Conservation (phyloP, 2,329 filamentous ascomycete species). For the Penicillium sp. region DNA sequence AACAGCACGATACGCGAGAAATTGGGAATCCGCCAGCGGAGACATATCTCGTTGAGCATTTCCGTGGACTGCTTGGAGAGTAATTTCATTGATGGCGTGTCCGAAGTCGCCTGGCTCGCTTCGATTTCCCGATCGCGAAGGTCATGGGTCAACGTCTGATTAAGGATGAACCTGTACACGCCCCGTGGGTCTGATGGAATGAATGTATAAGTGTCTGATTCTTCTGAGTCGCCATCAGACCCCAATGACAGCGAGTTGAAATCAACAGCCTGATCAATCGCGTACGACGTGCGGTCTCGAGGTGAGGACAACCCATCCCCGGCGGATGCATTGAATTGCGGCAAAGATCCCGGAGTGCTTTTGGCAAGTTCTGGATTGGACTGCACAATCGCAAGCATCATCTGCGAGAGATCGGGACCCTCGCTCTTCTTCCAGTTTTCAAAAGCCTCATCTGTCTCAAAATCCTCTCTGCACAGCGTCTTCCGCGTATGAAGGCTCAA, state of each 20-base stretch:
- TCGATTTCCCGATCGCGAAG: constrained; percentile 57
- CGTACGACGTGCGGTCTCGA: constrained; percentile 53
- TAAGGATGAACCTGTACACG: constrained; percentile 80
- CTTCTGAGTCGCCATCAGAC: constrained; percentile 43
- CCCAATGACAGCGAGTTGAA: constrained; percentile 64
- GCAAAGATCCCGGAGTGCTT: constrained; percentile 64
- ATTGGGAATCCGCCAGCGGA: constrained; percentile 86
- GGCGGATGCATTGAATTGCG: constrained; percentile 54
- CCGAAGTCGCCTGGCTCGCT: constrained; percentile 51
- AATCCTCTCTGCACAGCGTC: constrained; percentile 80
- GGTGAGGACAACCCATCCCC: constrained; percentile 52
- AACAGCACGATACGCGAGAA: constrained; percentile 78
- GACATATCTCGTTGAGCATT: constrained; percentile 78
- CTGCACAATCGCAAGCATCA: constrained; percentile 89
- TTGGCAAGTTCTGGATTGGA: constrained; percentile 84
- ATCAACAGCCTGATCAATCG: constrained; percentile 67
- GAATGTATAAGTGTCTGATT: constrained; percentile 73
- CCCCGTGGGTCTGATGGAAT: constrained; percentile 81
- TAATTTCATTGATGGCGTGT: constrained; percentile 54
- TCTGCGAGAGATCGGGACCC: constrained; percentile 79
- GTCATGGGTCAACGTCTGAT: constrained; percentile 70
- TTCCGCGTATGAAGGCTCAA: constrained; percentile 76
- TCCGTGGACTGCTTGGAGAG: constrained; percentile 78
- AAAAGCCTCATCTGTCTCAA: constrained; percentile 86
- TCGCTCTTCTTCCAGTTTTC: constrained; percentile 91